A percentile compares a stretch with the other conserved stretches of the same genome.
Evolutionary conservation across 257 asterid species (phyloP).

Genomic region (Verbascum thapsus): DNA sequence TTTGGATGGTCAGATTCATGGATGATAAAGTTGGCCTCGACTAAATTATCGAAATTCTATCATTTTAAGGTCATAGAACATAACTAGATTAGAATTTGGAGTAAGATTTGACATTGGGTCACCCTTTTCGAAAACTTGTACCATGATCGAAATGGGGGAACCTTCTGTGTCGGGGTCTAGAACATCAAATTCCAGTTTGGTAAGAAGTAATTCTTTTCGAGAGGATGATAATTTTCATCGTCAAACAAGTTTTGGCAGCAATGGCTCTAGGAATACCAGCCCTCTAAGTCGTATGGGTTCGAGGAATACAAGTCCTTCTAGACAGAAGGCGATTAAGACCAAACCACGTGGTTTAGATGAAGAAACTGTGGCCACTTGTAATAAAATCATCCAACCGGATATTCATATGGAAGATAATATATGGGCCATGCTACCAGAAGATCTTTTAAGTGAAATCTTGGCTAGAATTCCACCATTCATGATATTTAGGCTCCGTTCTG

Average conservation of each 20-base stretch:
- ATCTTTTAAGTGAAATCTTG: slow-evolving; percentile 80
- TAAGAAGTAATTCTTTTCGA: slow-evolving; percentile 49
- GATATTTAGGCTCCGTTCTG: slow-evolving; percentile 88
- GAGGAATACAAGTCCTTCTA: slow-evolving; percentile 89
- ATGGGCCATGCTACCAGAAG: slow-evolving; percentile 98
- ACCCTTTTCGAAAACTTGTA: slow-evolving; percentile 17
- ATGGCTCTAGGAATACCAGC: slow-evolving; percentile 82
- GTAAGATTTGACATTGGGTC: slow-evolving; percentile 14
- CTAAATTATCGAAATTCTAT: slow-evolving; percentile 1
- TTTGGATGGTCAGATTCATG: slow-evolving; percentile 15
- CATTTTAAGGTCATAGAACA: slow-evolving; percentile 3
- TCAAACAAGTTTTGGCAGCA: slow-evolving; percentile 64
- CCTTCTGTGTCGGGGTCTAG: slow-evolving; percentile 59
- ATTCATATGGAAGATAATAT: slow-evolving; percentile 93
- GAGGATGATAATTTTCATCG: slow-evolving; percentile 66
- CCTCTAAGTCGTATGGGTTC: slow-evolving; percentile 82
- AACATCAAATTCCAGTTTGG: slow-evolving; percentile 45
- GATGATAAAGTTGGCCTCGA: slow-evolving; percentile 14
- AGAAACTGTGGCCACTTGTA: slow-evolving; percentile 74
- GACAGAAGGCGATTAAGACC: slow-evolving; percentile 78
- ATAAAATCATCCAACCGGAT: slow-evolving; percentile 70
- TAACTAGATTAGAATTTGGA: slow-evolving; percentile 25
- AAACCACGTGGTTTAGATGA: slow-evolving; percentile 97
- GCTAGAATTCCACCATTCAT: slow-evolving; percentile 97
- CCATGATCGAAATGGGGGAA: slow-evolving; percentile 55